Percentiles rank a stretch among this genome's conserved stretches.
Evolutionary conservation across 331 rosid species (phyloP).

Genomic region (Malus hybrid): DNA sequence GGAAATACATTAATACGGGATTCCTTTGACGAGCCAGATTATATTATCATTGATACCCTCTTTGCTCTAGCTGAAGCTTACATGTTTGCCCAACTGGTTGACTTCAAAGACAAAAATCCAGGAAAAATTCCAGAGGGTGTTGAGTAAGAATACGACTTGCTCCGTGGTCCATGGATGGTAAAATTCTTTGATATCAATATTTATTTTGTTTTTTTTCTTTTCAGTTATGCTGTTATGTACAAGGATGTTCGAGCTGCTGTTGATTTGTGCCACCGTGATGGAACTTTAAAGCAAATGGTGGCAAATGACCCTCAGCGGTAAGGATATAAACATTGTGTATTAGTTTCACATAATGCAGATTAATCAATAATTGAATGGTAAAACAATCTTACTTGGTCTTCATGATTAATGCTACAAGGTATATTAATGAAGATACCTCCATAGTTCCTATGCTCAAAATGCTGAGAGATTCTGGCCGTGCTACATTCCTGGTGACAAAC

Average conservation of each 20-base stretch:
- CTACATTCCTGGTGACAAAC: slow-evolving; percentile 93
- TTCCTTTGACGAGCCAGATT: slow-evolving; percentile 94
- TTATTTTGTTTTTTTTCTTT: not conserved
- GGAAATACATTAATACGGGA: slow-evolving; percentile 79
- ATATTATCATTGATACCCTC: slow-evolving; percentile 90
- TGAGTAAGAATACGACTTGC: slow-evolving; percentile 46
- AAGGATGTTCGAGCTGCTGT: slow-evolving; percentile 99
- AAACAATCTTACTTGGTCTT: slow-evolving; percentile 11
- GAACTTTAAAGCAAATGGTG: slow-evolving; percentile 96
- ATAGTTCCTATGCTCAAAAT: slow-evolving; percentile 93
- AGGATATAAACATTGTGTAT: slow-evolving; percentile 4
- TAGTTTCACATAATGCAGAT: not conserved
- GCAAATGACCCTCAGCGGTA: slow-evolving; percentile 86
- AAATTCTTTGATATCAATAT: not conserved
- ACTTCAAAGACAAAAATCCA: slow-evolving; percentile 61
- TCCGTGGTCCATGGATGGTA: not conserved
- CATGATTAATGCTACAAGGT: slow-evolving; percentile 40
- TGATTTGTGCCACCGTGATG: slow-evolving; percentile 97
- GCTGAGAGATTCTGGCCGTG: slow-evolving; percentile 86
- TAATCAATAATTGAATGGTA: not conserved
- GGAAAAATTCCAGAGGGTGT: slow-evolving; percentile 48
- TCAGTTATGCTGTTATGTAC: slow-evolving; percentile 79
- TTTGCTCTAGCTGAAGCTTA: slow-evolving; percentile 95
- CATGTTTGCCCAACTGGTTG: slow-evolving; percentile 91
- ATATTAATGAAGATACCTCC: slow-evolving; percentile 64